Conservation (phyloP, 1,284 basidiomycete genomes). For the Ceratobasidium sp. region DNA sequence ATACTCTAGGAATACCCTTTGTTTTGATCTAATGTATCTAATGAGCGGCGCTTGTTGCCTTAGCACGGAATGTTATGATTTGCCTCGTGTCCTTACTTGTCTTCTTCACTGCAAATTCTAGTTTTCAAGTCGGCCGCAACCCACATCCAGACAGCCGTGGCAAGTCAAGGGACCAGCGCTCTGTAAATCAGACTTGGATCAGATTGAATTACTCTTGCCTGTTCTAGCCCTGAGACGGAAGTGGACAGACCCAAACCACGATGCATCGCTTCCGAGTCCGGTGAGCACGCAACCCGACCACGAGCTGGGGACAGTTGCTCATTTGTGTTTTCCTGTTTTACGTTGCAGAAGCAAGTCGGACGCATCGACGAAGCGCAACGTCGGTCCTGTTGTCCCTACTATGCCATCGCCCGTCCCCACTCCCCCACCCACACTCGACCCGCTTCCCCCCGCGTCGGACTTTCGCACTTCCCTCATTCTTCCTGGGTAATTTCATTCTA, state of each 20-base stretch:
- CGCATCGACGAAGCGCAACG: constrained; percentile 29
- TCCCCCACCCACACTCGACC: constrained; percentile 56
- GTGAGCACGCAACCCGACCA: constrained; percentile 22
- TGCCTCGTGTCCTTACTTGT: constrained; percentile 29
- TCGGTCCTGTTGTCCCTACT: neutral
- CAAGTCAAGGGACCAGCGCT: constrained; percentile 1
- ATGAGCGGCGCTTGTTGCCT: too few species aligned
- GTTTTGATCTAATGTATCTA: constrained; percentile 1
- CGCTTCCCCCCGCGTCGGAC: constrained; percentile 71
- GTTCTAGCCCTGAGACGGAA: constrained; percentile 2
- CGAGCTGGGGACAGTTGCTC: neutral
- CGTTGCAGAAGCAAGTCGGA: constrained; percentile 27
- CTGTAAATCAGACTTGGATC: neutral
- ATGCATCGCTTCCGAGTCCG: constrained; percentile 44
- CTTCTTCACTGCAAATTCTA: constrained; percentile 10
- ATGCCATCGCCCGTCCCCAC: constrained; percentile 49
- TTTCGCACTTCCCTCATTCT: constrained; percentile 86
- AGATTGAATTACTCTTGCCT: too few species aligned
- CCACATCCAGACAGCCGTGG: too few species aligned
- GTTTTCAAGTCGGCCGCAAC: constrained; percentile 5
- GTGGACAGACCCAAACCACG: constrained; percentile 6
- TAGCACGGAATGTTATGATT: constrained; percentile 19
- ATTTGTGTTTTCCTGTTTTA: neutral
- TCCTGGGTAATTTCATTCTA: constrained; percentile 73
- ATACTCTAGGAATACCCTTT: constrained; percentile 8